Base-by-base conservation (phyloP, 352 stramenopile genomes). In the Globisporangium cylindrosporum region DNA sequence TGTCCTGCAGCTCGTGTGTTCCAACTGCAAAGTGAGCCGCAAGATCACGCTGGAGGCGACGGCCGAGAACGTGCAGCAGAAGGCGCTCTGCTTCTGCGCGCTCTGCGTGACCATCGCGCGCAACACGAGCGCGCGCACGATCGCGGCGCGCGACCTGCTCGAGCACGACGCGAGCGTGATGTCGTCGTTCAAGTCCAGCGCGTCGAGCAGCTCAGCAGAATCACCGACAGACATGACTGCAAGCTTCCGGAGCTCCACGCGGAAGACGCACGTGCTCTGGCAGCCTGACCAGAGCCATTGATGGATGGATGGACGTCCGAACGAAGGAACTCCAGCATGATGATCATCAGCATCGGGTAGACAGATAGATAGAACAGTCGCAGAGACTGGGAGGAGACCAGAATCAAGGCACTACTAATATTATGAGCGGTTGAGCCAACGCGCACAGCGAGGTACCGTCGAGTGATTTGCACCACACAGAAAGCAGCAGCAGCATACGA, bases 21-120 rank as follows among this genome's bases (percentile, higher is more conserved):
- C 67, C 54, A 73, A 75, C 36, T 84, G 77, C 60, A 69, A 72
- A 29, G 76, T 74, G 18, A 75, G 36, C 3, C 73, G 73, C 36
- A 80, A 80, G 64, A 69, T 81, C 67, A 79, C 73, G 34, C 65
- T 79, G 41, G 74, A 80, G 22, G 74, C 72, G 15, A 62, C 67
- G 3, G 51, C 65, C 1, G 73, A 74, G 15, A 69, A 64, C 12
- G 38, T 73, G 2, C 60, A 75, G 27, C 76, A 80, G 38, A 74
- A 78, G 46, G 73, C 72, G 18, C 55, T 73, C 3, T 73, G 69
- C 61, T 64, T 84, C 59, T 84, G 77, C 38, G 66, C 76, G 27
- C 27, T 76, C 15, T 84, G 77, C 32, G 79, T 84, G 58, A 70
- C n/a, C 18, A 63, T 77, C 24, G 74, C 77, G 1, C 77, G 76